Evolutionary conservation across 805 yeast species (phyloP).

Genomic region (Nakazawaea ishiwadae): DNA sequence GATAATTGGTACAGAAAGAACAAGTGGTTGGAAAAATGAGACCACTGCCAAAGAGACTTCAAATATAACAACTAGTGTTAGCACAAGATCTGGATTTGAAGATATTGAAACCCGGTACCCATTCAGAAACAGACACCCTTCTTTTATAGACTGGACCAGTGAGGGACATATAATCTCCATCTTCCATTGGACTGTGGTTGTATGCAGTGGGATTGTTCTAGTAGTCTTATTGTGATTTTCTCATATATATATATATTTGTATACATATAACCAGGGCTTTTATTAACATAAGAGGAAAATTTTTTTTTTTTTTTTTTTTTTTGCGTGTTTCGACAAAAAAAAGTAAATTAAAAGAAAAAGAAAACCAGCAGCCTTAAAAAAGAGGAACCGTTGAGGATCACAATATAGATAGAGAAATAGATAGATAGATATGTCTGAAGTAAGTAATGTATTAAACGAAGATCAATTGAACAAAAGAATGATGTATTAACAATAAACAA

Average conservation of each 20-base stretch:
- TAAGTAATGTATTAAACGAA: neutral
- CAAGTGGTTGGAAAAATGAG: no score
- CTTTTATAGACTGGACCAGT: neutral
- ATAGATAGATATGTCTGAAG: conserved; percentile 5
- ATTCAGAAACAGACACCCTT: neutral
- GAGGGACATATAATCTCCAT: neutral
- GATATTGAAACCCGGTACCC: no score
- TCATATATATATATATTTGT: neutral
- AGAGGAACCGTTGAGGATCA: neutral
- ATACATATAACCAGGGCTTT: no score
- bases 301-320: no score
- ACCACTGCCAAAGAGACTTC: no score
- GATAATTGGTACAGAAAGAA: no score
- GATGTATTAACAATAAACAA: neutral
- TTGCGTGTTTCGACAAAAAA: no score
- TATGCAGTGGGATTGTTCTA: neutral
- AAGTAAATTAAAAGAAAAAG: no score
- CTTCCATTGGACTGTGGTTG: neutral
- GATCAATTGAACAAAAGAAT: no score
- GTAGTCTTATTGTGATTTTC: neutral
- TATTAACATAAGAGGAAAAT: no score
- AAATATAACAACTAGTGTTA: no score
- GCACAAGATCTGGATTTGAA: no score
- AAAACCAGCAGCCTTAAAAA: neutral
- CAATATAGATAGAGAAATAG: neutral